These are phyloP conservation scores for Hypomontagnella submonticulosa DNA, from an alignment of 495 filamentous ascomycete species.

Conservation along the genomic window DNA sequence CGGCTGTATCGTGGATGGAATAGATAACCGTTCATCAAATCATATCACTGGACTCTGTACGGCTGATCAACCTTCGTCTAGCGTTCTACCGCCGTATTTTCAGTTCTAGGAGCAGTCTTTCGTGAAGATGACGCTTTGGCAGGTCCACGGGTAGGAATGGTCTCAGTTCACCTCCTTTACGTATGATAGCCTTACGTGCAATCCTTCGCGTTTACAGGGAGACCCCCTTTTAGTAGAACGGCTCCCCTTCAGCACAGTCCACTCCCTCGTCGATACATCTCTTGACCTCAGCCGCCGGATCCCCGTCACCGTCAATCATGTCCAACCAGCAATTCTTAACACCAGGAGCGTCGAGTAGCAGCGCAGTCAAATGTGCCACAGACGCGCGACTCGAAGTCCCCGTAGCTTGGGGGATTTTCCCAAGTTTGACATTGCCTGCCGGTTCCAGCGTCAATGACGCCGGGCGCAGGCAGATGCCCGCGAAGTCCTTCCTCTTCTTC, in stretches of 20 bases:
- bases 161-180: too few relatives aligned
- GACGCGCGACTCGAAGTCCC: slow-evolving; percentile 72
- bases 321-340: slow-evolving; percentile 59
- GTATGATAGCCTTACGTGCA: too few relatives aligned
- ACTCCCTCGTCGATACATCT: slow-evolving; percentile 70
- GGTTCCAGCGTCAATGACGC: slow-evolving; percentile 70
- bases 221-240: slow-evolving; percentile 40
- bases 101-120: too few relatives aligned
- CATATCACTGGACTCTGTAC: too few relatives aligned
- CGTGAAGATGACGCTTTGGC: too few relatives aligned
- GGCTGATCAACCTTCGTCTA: too few relatives aligned
- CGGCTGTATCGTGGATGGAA: too few relatives aligned
- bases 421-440: slow-evolving; percentile 71
- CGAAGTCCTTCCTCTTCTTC: slow-evolving; percentile 59
- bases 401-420: slow-evolving; percentile 63
- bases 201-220: too few relatives aligned
- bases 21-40: too few relatives aligned
- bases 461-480: slow-evolving; percentile 76
- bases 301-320: slow-evolving; percentile 64
- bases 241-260: slow-evolving; percentile 73
- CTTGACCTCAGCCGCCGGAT: slow-evolving; percentile 70
- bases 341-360: slow-evolving; percentile 69
- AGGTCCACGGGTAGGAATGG: too few relatives aligned
- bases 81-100: too few relatives aligned
- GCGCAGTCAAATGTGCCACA: slow-evolving; percentile 75